Evolutionary conservation across 176 grass and related monocot species (phyloP).

Genomic region (Dendrocalamus sinicus): DNA sequence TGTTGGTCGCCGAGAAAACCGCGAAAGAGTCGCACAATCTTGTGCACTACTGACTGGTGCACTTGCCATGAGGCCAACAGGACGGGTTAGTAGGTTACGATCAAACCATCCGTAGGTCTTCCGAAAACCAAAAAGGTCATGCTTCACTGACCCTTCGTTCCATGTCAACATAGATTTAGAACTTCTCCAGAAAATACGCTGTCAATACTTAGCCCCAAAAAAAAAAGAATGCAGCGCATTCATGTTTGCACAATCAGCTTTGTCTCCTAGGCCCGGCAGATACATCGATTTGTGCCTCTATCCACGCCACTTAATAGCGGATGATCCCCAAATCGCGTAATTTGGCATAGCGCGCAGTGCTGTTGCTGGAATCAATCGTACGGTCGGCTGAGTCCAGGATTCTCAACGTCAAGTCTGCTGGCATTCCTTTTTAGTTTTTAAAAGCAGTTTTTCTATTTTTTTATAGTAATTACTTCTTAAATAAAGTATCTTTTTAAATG

Average conservation of each 20-base stretch:
- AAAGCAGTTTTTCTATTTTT: no score
- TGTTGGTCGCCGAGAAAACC: slow-evolving; percentile 19
- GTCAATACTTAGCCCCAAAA: no score
- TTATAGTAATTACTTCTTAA: no score
- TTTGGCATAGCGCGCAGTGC: not conserved
- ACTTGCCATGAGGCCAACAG: not conserved
- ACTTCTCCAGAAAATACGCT: not conserved
- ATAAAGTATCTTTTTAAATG: no score
- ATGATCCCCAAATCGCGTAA: not conserved
- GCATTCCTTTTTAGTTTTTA: no score
- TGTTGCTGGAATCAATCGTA: not conserved
- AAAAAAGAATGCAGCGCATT: not conserved
- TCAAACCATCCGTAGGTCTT: not conserved
- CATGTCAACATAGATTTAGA: not conserved
- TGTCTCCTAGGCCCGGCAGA: not conserved
- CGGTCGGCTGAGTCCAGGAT: not conserved
- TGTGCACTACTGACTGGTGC: not conserved
- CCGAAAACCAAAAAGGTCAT: no score
- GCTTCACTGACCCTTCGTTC: not conserved
- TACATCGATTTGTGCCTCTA: not conserved
- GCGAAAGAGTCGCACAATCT: not conserved
- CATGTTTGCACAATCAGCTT: not conserved
- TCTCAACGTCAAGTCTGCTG: no score
- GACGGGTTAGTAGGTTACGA: not conserved
- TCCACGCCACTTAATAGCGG: not conserved